Conservation (phyloP, 108 stramenopile genomes). For the Fragilariopsis cylindrus region DNA sequence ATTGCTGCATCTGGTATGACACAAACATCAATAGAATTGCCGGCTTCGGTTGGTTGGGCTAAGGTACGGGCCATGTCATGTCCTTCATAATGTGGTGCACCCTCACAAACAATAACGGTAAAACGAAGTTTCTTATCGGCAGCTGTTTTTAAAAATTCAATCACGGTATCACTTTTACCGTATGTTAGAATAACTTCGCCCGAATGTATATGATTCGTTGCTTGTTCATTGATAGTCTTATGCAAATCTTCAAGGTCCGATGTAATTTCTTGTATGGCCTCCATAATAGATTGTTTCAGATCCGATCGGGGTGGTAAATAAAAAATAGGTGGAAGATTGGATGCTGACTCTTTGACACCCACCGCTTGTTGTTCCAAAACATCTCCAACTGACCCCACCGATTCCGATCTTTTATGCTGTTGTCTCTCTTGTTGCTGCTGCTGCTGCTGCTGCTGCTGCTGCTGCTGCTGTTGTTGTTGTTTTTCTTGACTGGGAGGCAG, state of each 20-base stretch:
- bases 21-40: conserved; percentile 48
- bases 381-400: conserved; percentile 23
- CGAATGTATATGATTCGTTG: conserved; percentile 92
- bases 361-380: conserved; percentile 14
- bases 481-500: background rate
- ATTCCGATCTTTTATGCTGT: conserved; percentile 31
- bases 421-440: background rate
- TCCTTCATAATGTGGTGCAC: conserved; percentile 85
- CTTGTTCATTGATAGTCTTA: conserved; percentile 88
- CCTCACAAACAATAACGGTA: conserved; percentile 94
- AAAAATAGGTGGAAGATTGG: conserved; percentile 58
- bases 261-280: conserved; percentile 86
- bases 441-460: background rate
- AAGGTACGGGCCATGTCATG: conserved; percentile 84
- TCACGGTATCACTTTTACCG: conserved; percentile 80
- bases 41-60: conserved; percentile 62
- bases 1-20: conserved; percentile 62
- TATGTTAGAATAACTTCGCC: conserved; percentile 93
- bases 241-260: conserved; percentile 86
- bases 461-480: background rate
- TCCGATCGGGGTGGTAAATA: conserved; percentile 52
- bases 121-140: conserved; percentile 89
- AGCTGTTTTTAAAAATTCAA: conserved; percentile 78
- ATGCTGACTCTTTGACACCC: conserved; percentile 5
- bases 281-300: conserved; percentile 81